Evolutionary conservation across 2,329 filamentous ascomycete species (phyloP).

Genomic region (Epichloe sp.): DNA sequence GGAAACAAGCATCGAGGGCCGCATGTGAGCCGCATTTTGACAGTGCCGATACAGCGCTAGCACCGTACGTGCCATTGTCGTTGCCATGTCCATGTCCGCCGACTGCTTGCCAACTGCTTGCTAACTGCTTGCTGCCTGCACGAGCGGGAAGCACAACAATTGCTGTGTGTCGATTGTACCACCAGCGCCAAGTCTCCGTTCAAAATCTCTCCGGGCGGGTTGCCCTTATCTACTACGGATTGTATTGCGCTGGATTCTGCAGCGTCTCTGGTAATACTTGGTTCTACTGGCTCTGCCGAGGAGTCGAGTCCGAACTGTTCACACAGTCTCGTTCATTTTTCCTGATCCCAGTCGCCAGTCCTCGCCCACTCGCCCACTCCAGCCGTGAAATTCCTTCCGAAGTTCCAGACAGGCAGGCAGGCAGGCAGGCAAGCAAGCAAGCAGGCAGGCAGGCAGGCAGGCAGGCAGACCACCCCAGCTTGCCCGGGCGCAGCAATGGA

Average conservation of each 20-base stretch:
- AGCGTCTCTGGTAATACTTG: too few species aligned
- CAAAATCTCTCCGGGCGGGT: neutral
- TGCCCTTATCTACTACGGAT: too few species aligned
- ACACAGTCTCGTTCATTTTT: neutral
- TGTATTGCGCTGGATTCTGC: too few species aligned
- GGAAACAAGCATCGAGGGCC: neutral
- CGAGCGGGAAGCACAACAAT: neutral
- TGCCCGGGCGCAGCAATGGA: constrained; percentile 1
- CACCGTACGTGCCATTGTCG: neutral
- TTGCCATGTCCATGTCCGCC: neutral
- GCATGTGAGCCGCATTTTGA: neutral
- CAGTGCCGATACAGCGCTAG: neutral
- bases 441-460: too few species aligned
- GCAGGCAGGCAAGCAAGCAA: too few species aligned
- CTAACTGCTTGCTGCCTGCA: neutral
- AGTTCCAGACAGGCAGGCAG: neutral
- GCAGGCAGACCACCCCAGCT: neutral
- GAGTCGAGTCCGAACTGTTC: neutral
- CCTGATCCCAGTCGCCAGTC: neutral
- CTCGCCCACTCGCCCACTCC: neutral
- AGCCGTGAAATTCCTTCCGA: neutral
- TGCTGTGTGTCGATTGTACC: neutral
- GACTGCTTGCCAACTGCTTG: neutral
- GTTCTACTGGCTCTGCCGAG: too few species aligned
- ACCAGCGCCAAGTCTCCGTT: neutral